Percentiles rank a stretch among this genome's conserved stretches.
Conservation (phyloP, 805 yeast species). For the Blastobotrys mokoenaii region DNA sequence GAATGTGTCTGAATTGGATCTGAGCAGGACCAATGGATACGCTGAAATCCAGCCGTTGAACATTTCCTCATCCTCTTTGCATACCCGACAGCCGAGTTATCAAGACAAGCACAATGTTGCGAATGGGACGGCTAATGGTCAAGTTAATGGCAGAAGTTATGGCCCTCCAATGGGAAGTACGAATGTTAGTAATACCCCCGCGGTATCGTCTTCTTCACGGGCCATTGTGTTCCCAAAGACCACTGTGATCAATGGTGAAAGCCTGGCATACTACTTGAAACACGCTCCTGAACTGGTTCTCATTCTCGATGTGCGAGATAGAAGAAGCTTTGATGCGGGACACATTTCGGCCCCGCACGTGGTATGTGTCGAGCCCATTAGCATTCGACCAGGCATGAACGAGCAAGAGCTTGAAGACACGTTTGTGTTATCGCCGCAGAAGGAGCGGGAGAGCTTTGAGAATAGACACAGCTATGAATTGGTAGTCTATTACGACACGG, state of each 20-base stretch:
- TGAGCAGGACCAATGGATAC: background rate
- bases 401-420: slow-evolving; percentile 61
- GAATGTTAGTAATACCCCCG: no score
- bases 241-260: slow-evolving; percentile 20
- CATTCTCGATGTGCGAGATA: slow-evolving; percentile 64
- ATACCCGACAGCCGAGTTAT: no score
- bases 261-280: slow-evolving; percentile 18
- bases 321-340: slow-evolving; percentile 47
- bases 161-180: no score
- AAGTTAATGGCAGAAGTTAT: no score
- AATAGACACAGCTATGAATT: slow-evolving; percentile 49
- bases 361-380: slow-evolving; percentile 69
- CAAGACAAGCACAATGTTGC: no score
- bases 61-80: no score
- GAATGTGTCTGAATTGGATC: no score
- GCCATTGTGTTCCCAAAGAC: slow-evolving; percentile 23
- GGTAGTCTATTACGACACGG: slow-evolving; percentile 57
- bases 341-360: slow-evolving; percentile 56
- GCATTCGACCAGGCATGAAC: slow-evolving; percentile 40
- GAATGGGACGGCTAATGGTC: no score
- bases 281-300: slow-evolving; percentile 33
- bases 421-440: slow-evolving; percentile 48
- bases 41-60: no score
- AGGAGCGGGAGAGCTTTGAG: slow-evolving; percentile 47
- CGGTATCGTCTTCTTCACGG: no score